Conservation (phyloP, 441 rosid species). For the Syzygium syzygioides region DNA sequence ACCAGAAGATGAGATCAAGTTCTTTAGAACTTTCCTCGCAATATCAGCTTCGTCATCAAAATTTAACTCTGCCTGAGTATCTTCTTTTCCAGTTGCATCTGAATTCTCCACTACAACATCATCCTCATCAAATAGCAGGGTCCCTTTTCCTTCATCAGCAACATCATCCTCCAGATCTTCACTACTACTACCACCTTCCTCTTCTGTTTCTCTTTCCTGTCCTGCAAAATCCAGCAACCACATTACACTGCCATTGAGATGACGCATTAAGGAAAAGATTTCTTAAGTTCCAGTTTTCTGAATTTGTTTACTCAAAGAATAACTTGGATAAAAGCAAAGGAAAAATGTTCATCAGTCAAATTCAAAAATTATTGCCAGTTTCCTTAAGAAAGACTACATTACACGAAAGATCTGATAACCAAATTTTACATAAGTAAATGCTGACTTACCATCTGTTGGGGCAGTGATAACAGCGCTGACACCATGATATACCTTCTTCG, state of each 20-base stretch:
- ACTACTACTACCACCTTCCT: conserved; percentile 46
- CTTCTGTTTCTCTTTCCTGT: conserved; percentile 30
- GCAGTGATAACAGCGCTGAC: conserved; percentile 33
- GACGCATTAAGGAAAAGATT: background rate
- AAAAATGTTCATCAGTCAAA: background rate
- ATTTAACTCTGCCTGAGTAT: conserved; percentile 30
- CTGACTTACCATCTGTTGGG: conserved; percentile 59
- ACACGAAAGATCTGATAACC: background rate
- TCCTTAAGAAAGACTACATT: background rate
- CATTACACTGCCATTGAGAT: background rate
- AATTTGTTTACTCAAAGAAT: background rate
- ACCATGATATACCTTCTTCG: conserved; percentile 66
- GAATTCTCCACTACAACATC: conserved; percentile 23
- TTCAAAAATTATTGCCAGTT: background rate
- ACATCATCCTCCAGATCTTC: conserved; percentile 53
- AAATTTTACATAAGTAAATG: background rate
- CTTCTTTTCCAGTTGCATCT: conserved; percentile 26
- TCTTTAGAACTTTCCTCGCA: conserved; percentile 65
- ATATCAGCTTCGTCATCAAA: conserved; percentile 74
- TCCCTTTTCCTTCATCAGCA: conserved; percentile 11
- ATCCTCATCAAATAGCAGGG: conserved; percentile 12
- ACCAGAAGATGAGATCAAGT: conserved; percentile 42
- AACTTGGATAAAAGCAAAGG: background rate
- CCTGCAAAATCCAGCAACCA: conserved; percentile 34
- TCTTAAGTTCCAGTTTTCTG: background rate